Percentiles rank a stretch among this genome's conserved stretches.
These are phyloP conservation scores for Nemania abortiva DNA, from an alignment of 2,329 filamentous ascomycete species.

Conservation along the genomic window DNA sequence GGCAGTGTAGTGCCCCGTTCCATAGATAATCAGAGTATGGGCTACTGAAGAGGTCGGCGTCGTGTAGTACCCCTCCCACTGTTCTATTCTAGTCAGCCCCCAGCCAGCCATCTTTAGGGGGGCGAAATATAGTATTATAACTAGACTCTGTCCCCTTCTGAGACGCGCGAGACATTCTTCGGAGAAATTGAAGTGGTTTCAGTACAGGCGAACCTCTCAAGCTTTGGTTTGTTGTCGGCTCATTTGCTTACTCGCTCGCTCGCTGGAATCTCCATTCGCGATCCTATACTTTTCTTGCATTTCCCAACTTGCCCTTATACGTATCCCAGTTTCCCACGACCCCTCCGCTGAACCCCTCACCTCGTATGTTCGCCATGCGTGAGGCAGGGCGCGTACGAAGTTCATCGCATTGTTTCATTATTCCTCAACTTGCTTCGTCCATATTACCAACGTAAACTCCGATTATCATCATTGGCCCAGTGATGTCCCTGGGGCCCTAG, in stretches of 20 bases:
- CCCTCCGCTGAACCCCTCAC: not conserved
- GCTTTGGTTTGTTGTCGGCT: not conserved
- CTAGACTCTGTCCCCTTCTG: not conserved
- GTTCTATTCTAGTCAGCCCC: constrained; percentile 27
- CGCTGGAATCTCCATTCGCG: not conserved
- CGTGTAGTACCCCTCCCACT: not conserved
- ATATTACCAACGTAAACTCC: not conserved
- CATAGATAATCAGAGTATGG: not conserved
- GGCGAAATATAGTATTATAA: not conserved
- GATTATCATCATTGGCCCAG: not conserved
- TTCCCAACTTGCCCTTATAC: not conserved
- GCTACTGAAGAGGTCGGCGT: not conserved
- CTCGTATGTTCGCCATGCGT: not conserved
- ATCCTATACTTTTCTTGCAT: not conserved
- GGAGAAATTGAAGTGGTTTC: not conserved
- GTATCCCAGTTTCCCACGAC: not conserved
- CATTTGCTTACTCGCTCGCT: not conserved
- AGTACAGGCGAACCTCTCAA: not conserved
- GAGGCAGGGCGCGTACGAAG: constrained; percentile 7
- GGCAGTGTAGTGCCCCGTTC: not conserved
- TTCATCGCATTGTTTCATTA: not conserved
- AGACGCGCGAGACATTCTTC: not conserved
- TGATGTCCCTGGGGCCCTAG: not conserved
- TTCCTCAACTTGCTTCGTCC: not conserved
- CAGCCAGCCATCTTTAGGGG: not conserved